These are phyloP conservation scores for Phytomonas sp. DNA, from an alignment of 208 protist species.

Conservation along the genomic window DNA sequence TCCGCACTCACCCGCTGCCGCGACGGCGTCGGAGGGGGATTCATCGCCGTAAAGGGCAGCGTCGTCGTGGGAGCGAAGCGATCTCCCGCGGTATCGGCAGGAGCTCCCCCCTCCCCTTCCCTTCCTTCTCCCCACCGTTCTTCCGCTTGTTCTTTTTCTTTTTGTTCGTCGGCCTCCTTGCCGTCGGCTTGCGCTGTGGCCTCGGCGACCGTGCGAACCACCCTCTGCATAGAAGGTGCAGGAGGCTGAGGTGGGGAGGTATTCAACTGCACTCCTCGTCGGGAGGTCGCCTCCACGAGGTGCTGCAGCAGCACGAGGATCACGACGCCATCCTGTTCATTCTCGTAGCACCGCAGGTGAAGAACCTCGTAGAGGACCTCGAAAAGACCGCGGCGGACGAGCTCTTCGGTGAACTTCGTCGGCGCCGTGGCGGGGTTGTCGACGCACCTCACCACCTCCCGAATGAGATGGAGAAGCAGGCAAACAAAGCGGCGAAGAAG, in stretches of 20 bases:
- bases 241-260: no score
- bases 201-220: constrained; percentile 18
- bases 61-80: neutral
- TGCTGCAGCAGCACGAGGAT: constrained; percentile 55
- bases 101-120: no score
- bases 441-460: constrained; percentile 15
- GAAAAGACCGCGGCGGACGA: constrained; percentile 35
- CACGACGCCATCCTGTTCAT: constrained; percentile 48
- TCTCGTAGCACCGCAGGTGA: constrained; percentile 29
- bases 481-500: neutral
- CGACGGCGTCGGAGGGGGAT: neutral
- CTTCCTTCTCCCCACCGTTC: constrained; percentile 1
- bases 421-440: constrained; percentile 13
- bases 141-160: constrained; percentile 8
- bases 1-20: neutral
- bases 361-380: constrained; percentile 40
- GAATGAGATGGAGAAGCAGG: neutral
- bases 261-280: no score
- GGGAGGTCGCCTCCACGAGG: constrained; percentile 5
- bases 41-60: neutral
- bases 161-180: constrained; percentile 4
- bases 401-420: constrained; percentile 36
- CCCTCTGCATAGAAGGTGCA: constrained; percentile 28
- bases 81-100: no score
- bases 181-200: constrained; percentile 13